Percentiles rank a stretch among this genome's conserved stretches.
Evolutionary conservation across 352 stramenopile species (phyloP).

Genomic region (Globisporangium recalcitrans): DNA sequence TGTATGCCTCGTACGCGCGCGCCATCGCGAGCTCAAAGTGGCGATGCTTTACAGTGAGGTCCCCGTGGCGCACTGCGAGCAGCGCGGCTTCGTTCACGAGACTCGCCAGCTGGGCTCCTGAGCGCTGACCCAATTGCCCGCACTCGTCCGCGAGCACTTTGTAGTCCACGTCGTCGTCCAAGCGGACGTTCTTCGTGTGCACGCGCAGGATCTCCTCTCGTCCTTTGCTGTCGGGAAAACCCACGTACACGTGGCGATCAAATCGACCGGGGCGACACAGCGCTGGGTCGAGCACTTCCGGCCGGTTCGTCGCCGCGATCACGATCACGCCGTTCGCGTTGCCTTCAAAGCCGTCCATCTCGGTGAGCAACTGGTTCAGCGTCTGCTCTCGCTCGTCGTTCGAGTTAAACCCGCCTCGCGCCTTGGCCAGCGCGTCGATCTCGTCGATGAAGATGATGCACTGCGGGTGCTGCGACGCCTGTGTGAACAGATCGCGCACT

Average conservation of each 20-base stretch:
- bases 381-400: constrained; percentile 96
- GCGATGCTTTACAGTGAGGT: constrained; percentile 49
- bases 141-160: constrained; percentile 47
- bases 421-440: constrained; percentile 92
- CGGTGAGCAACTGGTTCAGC: constrained; percentile 90
- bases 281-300: constrained; percentile 94
- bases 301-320: constrained; percentile 95
- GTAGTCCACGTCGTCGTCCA: constrained; percentile 54
- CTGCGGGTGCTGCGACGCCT: constrained; percentile 91
- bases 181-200: constrained; percentile 52
- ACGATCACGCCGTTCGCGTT: constrained; percentile 92
- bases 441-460: constrained; percentile 99
- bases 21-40: constrained; percentile 78
- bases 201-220: constrained; percentile 79
- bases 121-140: constrained; percentile 51
- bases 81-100: constrained; percentile 83
- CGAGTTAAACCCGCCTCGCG: constrained; percentile 79
- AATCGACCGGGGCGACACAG: constrained; percentile 95
- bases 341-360: constrained; percentile 90
- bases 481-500: constrained; percentile 92
- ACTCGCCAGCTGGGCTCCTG: constrained; percentile 69
- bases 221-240: constrained; percentile 89
- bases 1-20: constrained; percentile 55
- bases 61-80: constrained; percentile 62
- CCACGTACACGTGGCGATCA: constrained; percentile 95